Evolutionary conservation across 2,329 filamentous ascomycete genomes (phyloP), one percentile per base, ranked within the genome.

Genomic region (Arthroderma uncinatum): DNA sequence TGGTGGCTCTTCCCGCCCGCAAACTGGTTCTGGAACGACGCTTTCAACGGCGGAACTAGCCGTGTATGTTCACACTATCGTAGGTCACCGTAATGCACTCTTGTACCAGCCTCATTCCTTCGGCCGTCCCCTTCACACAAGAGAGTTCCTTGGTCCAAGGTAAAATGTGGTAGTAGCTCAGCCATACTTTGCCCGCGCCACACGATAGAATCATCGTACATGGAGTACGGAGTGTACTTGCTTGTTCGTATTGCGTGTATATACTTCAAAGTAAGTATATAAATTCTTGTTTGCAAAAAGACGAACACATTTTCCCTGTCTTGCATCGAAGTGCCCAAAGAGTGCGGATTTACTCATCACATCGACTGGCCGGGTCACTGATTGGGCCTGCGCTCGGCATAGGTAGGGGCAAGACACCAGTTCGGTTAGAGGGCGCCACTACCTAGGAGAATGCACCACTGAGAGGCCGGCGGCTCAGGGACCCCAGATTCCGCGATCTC

Each of bases 401-500:
- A 16, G 23, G 21, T 48, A n/a, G 4, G 21, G 44, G 40, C 40
- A 21, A 21, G 21, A 47, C 9, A 48, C 44, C 44, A 48, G 44
- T 48, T 48, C 44, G 44, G 44, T 48, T 48, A 48, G 44, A 30
- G 25, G 44, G 44, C 44, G 44, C 23, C 44, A 48, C 44, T 28
- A 7, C 25, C 50, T 28, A 37, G 50, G 50, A 53, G 50, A 55
- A 34, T 40, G 37, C 44, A 55, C 58, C 58, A 59, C 40, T 59
- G 6, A 57, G 34, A 42, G 33, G 23, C 9, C 16, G 47, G 58
- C 58, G 58, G 58, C 55, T 56, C 39, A 39, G 16, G 16, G 33
- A 56, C 58, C 55, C 55, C 55, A 56, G 58, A 55, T 53, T 37
- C 58, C 58, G 58, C 52, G 25, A 53, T 54, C 55, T 37, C 36